These are phyloP conservation scores for Candida sithepensis DNA, from an alignment of 805 yeast species.

Conservation along the genomic window DNA sequence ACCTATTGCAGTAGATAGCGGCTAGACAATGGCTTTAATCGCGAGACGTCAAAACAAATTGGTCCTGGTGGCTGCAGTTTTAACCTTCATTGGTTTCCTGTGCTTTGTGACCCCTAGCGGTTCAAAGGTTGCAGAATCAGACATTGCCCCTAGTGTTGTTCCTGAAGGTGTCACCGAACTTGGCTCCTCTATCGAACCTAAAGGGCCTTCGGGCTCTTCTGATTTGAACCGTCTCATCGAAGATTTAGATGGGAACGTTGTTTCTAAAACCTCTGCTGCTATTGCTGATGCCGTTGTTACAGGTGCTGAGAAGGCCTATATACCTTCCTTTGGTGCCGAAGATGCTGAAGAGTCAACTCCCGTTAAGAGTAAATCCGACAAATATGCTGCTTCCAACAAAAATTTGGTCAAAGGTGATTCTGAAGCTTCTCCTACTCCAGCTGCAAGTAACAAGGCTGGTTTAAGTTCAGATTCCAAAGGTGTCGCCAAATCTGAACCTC, in stretches of 20 bases:
- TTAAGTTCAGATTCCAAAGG: neutral
- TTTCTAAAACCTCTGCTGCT: neutral
- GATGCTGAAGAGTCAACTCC: slow-evolving; percentile 3
- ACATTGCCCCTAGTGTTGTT: slow-evolving; percentile 3
- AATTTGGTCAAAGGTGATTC: slow-evolving; percentile 6
- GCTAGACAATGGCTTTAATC: slow-evolving; percentile 13
- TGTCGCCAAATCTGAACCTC: slow-evolving; percentile 2
- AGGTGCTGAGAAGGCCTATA: slow-evolving; percentile 19
- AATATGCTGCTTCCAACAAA: slow-evolving; percentile 21
- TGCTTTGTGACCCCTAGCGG: slow-evolving; percentile 37
- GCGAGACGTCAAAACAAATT: slow-evolving; percentile 50
- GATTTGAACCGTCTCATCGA: slow-evolving; percentile 8
- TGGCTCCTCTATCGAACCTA: neutral
- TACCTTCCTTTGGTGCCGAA: slow-evolving; percentile 3
- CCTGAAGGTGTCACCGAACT: neutral
- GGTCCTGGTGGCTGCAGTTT: slow-evolving; percentile 39
- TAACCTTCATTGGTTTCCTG: slow-evolving; percentile 48
- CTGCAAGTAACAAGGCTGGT: slow-evolving; percentile 4
- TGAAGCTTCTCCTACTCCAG: neutral
- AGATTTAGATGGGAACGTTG: slow-evolving; percentile 3
- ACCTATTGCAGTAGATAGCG: neutral
- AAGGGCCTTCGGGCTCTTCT: neutral
- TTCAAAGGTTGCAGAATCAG: slow-evolving; percentile 10
- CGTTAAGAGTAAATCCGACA: slow-evolving; percentile 20
- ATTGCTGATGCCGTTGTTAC: slow-evolving; percentile 13